Conservation (phyloP, 2,329 filamentous ascomycete species). For the Aspergillus arachidicola region DNA sequence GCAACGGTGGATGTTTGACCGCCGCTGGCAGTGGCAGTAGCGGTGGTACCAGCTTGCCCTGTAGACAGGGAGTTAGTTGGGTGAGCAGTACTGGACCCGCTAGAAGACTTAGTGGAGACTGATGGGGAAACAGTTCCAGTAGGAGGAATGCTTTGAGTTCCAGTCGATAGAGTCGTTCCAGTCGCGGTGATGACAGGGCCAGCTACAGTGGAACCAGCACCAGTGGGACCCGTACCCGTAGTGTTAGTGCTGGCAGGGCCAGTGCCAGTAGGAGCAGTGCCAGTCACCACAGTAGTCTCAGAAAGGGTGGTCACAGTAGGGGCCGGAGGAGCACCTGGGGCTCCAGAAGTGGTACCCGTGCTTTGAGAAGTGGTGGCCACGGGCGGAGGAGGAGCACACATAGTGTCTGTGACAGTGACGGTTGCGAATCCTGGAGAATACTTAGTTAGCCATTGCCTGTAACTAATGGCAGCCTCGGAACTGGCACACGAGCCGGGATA, state of each 20-base stretch:
- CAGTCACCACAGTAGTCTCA: constrained; percentile 5
- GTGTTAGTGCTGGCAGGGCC: not conserved
- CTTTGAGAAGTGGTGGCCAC: constrained; percentile 1
- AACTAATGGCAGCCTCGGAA: not conserved
- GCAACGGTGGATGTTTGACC: constrained; percentile 7
- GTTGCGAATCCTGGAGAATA: constrained; percentile 8
- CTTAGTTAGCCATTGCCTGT: not conserved
- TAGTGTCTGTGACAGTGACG: constrained; percentile 29
- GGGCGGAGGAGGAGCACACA: constrained; percentile 12
- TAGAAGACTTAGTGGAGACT: not conserved
- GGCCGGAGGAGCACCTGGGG: not conserved
- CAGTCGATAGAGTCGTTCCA: not conserved
- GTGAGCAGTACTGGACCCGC: not conserved
- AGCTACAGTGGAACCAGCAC: constrained; percentile 6
- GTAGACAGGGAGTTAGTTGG: constrained; percentile 4
- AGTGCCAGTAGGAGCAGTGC: not conserved
- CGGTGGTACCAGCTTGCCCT: not conserved
- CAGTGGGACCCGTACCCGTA: not conserved
- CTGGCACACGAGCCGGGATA: not conserved
- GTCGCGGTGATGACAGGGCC: not conserved
- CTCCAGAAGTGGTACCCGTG: constrained; percentile 1
- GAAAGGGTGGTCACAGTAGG: constrained; percentile 6
- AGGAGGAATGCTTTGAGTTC: not conserved
- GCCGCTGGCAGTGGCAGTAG: constrained; percentile 11
- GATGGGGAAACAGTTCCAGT: not conserved